phyloP scores from a whole-genome alignment of 768 basidiomycete genomes.

The Trametes gibbosa region DNA sequence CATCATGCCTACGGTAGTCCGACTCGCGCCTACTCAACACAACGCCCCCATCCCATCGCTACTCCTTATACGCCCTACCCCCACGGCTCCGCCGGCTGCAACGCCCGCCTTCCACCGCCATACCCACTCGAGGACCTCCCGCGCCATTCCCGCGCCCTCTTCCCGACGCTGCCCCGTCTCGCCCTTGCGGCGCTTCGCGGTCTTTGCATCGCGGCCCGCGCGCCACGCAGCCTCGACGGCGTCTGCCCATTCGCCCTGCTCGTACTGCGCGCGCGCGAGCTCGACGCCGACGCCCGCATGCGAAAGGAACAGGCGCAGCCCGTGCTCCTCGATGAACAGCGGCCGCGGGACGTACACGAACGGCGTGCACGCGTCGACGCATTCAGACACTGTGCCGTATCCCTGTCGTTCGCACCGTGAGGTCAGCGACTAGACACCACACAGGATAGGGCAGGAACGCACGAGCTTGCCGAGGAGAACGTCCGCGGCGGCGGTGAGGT shows the following conservation, averaged over 20 bases:
- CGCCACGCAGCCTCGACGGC: conserved; percentile 57
- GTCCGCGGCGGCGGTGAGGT: conserved; percentile 70
- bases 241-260: conserved; percentile 69
- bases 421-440: background rate
- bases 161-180: conserved; percentile 40
- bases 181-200: conserved; percentile 43
- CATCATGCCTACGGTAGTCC: no score
- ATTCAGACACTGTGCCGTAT: conserved; percentile 80
- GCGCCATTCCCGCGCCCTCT: conserved; percentile 48
- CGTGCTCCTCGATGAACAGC: conserved; percentile 79
- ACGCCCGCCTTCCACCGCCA: conserved; percentile 26
- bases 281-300: conserved; percentile 68
- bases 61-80: background rate
- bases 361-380: conserved; percentile 71
- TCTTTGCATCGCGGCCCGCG: conserved; percentile 47
- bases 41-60: background rate
- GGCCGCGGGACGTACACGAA: conserved; percentile 81
- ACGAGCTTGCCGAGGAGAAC: conserved; percentile 79
- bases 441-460: conserved; percentile 24
- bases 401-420: conserved; percentile 52
- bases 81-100: background rate
- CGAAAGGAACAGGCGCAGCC: conserved; percentile 61
- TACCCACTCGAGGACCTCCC: conserved; percentile 51
- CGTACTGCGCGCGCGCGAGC: conserved; percentile 60
- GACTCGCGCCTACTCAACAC: background rate